Conservation (phyloP, 495 filamentous ascomycete species). For the Tuber indicum region DNA sequence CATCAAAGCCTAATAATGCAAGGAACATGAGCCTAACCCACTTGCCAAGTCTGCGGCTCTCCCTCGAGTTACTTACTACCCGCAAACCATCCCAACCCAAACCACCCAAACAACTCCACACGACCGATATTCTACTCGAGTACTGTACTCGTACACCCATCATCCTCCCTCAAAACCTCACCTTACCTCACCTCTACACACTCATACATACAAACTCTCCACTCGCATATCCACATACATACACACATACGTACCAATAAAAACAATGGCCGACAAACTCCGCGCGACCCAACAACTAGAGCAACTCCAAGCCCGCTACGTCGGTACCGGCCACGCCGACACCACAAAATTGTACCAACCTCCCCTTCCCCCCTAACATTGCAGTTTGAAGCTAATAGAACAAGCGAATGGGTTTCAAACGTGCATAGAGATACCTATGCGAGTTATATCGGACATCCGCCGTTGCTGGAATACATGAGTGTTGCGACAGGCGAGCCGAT, state of each 20-base stretch:
- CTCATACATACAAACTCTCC: neutral
- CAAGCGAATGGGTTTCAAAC: constrained; percentile 82
- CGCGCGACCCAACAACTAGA: constrained; percentile 96
- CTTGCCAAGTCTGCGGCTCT: neutral
- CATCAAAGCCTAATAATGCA: neutral
- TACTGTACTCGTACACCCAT: no score
- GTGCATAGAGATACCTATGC: constrained; percentile 78
- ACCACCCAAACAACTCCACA: neutral
- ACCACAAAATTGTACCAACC: constrained; percentile 64
- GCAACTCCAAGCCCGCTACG: constrained; percentile 82
- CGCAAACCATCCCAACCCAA: neutral
- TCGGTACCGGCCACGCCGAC: constrained; percentile 97
- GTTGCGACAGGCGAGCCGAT: constrained; percentile 79
- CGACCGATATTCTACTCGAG: neutral
- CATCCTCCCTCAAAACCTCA: neutral
- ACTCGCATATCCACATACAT: neutral
- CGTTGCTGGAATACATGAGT: constrained; percentile 78
- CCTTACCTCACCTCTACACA: neutral
- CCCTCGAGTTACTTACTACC: neutral
- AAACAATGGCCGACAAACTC: constrained; percentile 79
- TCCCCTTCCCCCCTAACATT: neutral
- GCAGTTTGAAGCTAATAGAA: constrained; percentile 5
- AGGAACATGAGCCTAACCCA: neutral
- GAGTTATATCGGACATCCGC: constrained; percentile 81
- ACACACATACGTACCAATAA: constrained; percentile 11